Percentiles rank a stretch among this genome's conserved stretches.
phyloP scores from a whole-genome alignment of 2,329 filamentous ascomycete species.

The Ophiostoma angusticollis region DNA sequence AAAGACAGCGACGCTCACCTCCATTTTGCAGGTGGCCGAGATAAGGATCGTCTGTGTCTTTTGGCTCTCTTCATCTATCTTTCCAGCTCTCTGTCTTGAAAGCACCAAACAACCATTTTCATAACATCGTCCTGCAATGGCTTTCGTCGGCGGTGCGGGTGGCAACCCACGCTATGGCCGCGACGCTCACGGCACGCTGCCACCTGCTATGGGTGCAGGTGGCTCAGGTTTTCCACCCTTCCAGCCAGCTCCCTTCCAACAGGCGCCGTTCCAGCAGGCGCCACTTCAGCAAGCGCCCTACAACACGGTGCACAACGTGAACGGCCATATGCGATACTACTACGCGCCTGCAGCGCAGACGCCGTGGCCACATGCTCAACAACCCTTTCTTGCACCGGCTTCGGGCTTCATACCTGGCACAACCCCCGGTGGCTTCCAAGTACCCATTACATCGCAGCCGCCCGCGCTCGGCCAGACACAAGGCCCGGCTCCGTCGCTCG shows the following conservation, averaged over 20 bases:
- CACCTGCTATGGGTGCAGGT: background rate
- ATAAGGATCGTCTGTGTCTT: too few relatives aligned
- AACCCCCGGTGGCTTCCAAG: conserved; percentile 1
- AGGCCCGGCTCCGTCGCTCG: conserved; percentile 29
- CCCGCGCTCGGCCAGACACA: conserved; percentile 17
- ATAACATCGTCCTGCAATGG: conserved; percentile 8
- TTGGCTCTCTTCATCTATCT: too few relatives aligned
- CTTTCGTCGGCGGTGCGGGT: conserved; percentile 1
- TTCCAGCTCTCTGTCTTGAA: too few relatives aligned
- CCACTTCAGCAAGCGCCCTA: too few relatives aligned
- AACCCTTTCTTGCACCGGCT: background rate
- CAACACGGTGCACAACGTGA: background rate
- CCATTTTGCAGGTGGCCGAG: too few relatives aligned
- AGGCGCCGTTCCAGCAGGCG: too few relatives aligned
- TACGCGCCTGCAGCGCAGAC: background rate
- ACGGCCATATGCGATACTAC: background rate
- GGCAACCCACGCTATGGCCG: conserved; percentile 16
- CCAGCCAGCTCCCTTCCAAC: background rate
- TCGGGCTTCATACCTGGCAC: conserved; percentile 10
- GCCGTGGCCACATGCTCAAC: background rate
- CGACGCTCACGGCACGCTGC: conserved; percentile 9
- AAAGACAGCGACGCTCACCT: too few relatives aligned
- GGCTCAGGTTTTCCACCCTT: background rate
- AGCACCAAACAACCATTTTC: background rate
- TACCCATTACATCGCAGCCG: conserved; percentile 15